Conservation (phyloP, 2,329 filamentous ascomycete genomes). For the Trichoderma sp. region DNA sequence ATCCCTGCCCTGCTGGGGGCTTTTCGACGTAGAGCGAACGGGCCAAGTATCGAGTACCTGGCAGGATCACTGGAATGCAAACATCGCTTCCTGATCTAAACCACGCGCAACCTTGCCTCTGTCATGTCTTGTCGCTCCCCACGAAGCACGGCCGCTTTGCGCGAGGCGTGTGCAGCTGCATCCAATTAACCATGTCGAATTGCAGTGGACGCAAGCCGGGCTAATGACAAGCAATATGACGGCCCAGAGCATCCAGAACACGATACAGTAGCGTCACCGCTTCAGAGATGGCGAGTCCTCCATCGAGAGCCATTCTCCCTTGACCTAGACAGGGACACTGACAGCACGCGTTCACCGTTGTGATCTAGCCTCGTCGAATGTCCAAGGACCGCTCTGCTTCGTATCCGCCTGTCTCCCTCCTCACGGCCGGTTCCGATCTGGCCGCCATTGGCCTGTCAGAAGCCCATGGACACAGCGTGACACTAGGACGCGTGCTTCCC, state of each 20-base stretch:
- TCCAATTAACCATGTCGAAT: not conserved
- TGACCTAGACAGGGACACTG: not conserved
- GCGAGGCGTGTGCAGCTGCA: not conserved
- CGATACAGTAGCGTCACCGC: not conserved
- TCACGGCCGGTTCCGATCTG: constrained; percentile 10
- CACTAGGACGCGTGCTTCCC: not conserved
- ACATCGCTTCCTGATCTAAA: not conserved
- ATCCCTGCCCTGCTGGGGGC: constrained; percentile 13
- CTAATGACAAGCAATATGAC: not conserved
- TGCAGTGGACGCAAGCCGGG: not conserved
- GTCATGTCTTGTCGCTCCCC: not conserved
- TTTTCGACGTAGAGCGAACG: constrained; percentile 17
- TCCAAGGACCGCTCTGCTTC: not conserved
- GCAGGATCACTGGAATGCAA: not conserved
- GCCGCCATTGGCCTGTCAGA: not conserved
- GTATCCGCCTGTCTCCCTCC: not conserved
- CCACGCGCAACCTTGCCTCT: not conserved
- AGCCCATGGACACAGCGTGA: not conserved
- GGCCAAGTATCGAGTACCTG: not conserved
- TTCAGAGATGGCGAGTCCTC: not conserved
- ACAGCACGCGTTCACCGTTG: not conserved
- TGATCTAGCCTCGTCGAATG: not conserved
- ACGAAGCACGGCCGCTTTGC: not conserved
- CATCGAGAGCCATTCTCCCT: not conserved
- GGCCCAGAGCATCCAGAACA: not conserved